Percentiles rank a stretch among this genome's conserved stretches.
Conservation (phyloP, 192 early-diverging fungal species). For the Backusella sp. region DNA sequence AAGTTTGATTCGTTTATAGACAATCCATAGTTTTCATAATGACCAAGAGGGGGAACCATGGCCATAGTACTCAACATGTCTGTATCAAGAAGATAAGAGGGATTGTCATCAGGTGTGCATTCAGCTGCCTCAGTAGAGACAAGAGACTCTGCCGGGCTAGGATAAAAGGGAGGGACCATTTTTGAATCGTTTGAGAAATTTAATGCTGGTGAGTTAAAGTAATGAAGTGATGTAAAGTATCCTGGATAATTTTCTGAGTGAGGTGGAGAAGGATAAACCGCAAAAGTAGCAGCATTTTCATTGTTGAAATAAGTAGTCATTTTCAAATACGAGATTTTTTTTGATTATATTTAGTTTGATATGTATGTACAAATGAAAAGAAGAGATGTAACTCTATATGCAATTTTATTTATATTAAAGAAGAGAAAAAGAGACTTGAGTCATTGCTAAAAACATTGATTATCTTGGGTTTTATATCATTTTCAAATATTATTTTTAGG, state of each 20-base stretch:
- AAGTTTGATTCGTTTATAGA: not conserved
- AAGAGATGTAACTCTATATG: not conserved
- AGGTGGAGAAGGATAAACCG: not conserved
- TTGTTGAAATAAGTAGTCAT: conserved; percentile 6
- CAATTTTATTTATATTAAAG: not conserved
- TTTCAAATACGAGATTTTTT: not conserved
- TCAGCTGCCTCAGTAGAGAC: not conserved
- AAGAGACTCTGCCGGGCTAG: conserved; percentile 13
- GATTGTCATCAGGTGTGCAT: not conserved
- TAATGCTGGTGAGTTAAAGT: not conserved
- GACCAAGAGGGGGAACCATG: conserved; percentile 14
- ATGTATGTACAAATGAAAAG: conserved; percentile 2
- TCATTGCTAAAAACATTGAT: not conserved
- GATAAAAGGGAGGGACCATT: conserved; percentile 9
- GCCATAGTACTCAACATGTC: not conserved
- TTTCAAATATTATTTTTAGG: conserved; percentile 7
- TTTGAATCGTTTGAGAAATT: not conserved
- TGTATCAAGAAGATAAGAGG: not conserved
- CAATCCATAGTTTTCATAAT: not conserved
- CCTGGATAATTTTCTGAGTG: not conserved
- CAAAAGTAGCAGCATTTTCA: not conserved
- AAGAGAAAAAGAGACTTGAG: not conserved
- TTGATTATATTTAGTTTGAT: not conserved
- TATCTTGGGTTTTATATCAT: not conserved
- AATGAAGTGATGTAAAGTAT: conserved; percentile 17